Base-by-base conservation (phyloP, 2,329 filamentous ascomycete species). In the Cladobotryum mycophilum region DNA sequence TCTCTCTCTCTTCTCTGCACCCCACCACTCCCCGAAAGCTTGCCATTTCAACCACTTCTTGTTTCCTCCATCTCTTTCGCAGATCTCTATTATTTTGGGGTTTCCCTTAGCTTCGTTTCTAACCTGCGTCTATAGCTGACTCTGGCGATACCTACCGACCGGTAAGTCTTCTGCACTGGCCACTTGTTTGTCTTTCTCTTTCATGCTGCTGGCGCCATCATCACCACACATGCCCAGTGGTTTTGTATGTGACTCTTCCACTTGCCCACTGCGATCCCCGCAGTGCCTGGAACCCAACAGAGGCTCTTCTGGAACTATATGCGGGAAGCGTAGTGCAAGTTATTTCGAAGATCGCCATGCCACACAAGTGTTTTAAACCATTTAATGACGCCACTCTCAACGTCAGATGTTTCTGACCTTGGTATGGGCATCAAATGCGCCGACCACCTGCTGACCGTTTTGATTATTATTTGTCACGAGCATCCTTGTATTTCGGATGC, bases 71-170 rank as follows among this genome's bases (percentile, higher is more conserved):
- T 58, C 57, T 60, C 51, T 58, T 61, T 56, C 53, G 58, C 55
- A 56, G 42, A 57, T 60, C 52, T 47, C 18, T 30, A 38, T 25
- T 41, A 14, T 33, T 55, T 50, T 48, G 53, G 56, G 54, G 54
- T 56, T 55, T 54, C 49, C 56, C 55, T 56, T 58, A 59, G 57
- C 59, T 53, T 52, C 53, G 53, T 56, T 65, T 73, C 71, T 77
- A 71, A 74, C 71, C 61, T 56, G 62, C 56, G 56, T 67, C 58
- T 68, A 62, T 68, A 82, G 79, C 79, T 67, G 79, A 82, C 62
- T 75, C 76, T 61, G 76, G 76, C 68, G 79, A 82, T 63, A 82
- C 71, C 57, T 82, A 82, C 68, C 78, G 79, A 67, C 77, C 79
- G 63, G 79, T 79, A 70, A 78, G 76, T 49, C 35, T 11, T 40